These are phyloP conservation scores for Fusarium fracticaudum DNA, from an alignment of 2,329 filamentous ascomycete genomes.

Conservation along the genomic window DNA sequence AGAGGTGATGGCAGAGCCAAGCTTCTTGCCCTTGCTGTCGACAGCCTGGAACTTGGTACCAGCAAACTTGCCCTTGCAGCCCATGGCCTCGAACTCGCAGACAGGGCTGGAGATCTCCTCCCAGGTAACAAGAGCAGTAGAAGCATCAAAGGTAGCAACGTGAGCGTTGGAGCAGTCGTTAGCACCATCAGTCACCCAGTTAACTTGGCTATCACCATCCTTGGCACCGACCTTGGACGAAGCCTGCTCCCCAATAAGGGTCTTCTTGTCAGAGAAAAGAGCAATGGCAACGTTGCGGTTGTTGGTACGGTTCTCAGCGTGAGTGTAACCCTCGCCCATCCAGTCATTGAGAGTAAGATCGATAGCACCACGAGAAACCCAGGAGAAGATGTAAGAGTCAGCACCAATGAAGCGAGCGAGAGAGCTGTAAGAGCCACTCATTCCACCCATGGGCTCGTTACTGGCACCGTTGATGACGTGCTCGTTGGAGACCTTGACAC, in stretches of 20 bases:
- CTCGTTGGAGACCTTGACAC: constrained; percentile 70
- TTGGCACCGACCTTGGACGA: constrained; percentile 61
- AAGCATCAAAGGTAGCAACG: constrained; percentile 62
- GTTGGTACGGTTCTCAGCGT: constrained; percentile 61
- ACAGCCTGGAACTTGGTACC: constrained; percentile 70
- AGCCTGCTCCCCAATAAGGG: constrained; percentile 62
- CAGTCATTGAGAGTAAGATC: constrained; percentile 64
- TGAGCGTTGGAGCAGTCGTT: constrained; percentile 68
- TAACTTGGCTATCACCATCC: constrained; percentile 66
- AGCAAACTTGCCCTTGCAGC: constrained; percentile 66
- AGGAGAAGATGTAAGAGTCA: constrained; percentile 67
- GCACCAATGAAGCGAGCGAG: constrained; percentile 63
- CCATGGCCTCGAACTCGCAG: constrained; percentile 67
- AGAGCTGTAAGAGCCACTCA: constrained; percentile 68
- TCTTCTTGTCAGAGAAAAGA: constrained; percentile 66
- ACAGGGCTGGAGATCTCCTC: constrained; percentile 66
- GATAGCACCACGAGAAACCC: constrained; percentile 68
- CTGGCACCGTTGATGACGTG: constrained; percentile 67
- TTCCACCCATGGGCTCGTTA: constrained; percentile 69
- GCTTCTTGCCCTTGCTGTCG: constrained; percentile 58
- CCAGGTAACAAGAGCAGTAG: constrained; percentile 66
- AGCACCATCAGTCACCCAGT: constrained; percentile 63
- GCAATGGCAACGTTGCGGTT: constrained; percentile 69
- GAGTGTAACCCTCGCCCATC: constrained; percentile 67
- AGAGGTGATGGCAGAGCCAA: constrained; percentile 61